phyloP scores from a whole-genome alignment of 2,329 filamentous ascomycete genomes.

The Didymellaceae sp. region DNA sequence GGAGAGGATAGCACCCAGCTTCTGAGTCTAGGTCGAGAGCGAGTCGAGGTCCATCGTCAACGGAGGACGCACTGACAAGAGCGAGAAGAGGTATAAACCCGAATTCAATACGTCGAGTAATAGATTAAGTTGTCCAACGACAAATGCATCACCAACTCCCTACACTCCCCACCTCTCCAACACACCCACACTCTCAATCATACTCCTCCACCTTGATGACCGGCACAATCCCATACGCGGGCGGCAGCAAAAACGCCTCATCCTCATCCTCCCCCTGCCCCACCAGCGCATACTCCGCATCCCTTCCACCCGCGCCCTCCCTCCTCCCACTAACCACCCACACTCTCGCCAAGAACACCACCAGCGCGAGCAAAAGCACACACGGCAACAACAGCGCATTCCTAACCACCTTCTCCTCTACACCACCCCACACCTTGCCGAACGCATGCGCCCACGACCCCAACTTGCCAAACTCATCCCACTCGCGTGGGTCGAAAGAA shows the following conservation, averaged over 20 bases:
- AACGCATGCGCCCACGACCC: slow-evolving; percentile 30
- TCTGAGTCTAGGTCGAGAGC: too few species aligned
- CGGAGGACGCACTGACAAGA: too few species aligned
- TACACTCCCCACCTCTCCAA: too few species aligned
- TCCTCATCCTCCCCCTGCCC: too few species aligned
- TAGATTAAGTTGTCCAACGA: too few species aligned
- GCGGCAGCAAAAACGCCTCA: slow-evolving; percentile 22
- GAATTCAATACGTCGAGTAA: too few species aligned
- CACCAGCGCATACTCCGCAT: slow-evolving; percentile 29
- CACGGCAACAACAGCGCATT: slow-evolving; percentile 25
- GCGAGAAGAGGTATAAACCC: too few species aligned
- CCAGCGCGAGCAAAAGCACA: slow-evolving; percentile 18
- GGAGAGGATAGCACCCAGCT: background rate
- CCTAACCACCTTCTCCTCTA: slow-evolving; percentile 20
- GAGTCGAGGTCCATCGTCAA: too few species aligned
- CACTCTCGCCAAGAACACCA: slow-evolving; percentile 22
- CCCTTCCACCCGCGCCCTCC: slow-evolving; percentile 18
- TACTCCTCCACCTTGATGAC: slow-evolving; percentile 31
- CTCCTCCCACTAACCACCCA: slow-evolving; percentile 17
- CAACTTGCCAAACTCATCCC: slow-evolving; percentile 40
- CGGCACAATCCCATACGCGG: slow-evolving; percentile 29
- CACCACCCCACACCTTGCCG: too few species aligned
- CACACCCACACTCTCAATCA: too few species aligned
- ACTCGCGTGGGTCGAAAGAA: slow-evolving; percentile 34
- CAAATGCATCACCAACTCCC: too few species aligned